Evolutionary conservation across 2,329 filamentous ascomycete species (phyloP).

Genomic region (Pseudocercospora cruenta): DNA sequence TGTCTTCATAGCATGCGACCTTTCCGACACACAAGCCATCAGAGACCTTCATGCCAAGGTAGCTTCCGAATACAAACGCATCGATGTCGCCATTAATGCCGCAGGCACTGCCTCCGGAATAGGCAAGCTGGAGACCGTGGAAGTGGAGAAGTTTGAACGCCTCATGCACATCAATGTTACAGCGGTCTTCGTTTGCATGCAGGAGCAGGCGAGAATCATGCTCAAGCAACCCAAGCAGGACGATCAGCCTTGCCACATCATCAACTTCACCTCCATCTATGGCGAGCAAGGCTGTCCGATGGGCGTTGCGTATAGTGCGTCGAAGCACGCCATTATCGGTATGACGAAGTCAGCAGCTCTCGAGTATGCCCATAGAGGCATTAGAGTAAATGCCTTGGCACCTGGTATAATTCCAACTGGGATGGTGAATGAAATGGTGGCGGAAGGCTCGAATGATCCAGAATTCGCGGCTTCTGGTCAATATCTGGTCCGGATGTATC

Average conservation of each 20-base stretch:
- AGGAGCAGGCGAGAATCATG: constrained; percentile 4
- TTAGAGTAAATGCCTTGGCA: constrained; percentile 23
- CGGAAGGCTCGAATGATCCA: background rate
- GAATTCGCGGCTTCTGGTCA: background rate
- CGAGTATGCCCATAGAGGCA: constrained; percentile 13
- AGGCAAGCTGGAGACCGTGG: background rate
- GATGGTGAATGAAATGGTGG: background rate
- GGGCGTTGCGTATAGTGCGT: constrained; percentile 39
- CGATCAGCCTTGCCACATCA: constrained; percentile 30
- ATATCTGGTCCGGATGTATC: background rate
- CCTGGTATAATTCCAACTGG: constrained; percentile 24
- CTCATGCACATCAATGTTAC: constrained; percentile 7
- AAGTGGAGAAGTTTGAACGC: background rate
- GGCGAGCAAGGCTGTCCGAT: constrained; percentile 45
- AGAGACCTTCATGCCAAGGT: background rate
- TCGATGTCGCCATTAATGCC: constrained; percentile 8
- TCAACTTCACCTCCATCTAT: constrained; percentile 45
- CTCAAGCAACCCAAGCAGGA: background rate
- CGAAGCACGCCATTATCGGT: constrained; percentile 48
- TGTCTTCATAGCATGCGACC: constrained; percentile 6
- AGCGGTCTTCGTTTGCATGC: constrained; percentile 5
- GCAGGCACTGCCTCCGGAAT: background rate
- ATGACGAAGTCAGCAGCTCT: constrained; percentile 44
- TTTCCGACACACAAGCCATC: background rate
- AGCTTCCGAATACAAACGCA: background rate